Evolutionary conservation across 768 basidiomycete species (phyloP), one percentile per base, ranked within the genome.

Genomic region (Hypholoma sublateritium): DNA sequence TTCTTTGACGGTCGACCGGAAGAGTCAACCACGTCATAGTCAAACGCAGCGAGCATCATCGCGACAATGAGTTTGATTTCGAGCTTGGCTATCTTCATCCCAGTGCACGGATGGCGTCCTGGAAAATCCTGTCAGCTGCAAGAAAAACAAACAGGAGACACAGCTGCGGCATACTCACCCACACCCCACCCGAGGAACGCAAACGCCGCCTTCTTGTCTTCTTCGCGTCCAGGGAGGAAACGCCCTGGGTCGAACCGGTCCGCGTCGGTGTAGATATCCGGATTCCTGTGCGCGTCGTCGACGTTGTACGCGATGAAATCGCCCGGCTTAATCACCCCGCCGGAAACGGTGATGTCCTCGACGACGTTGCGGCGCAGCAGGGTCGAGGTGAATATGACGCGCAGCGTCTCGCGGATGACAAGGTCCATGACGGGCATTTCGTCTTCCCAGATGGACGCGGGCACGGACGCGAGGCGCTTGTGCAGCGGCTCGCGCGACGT

Each of bases 21-120:
- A 25, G 55, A 57, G 57, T 77, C 72, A 16, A 77, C 72, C 34
- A 71, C 32, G n/a, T 68, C 65, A 52, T 64, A 74, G 0, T 74
- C 68, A 57, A 66, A 77, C n/a, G 62, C 69, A 13, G 60, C 55
- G 4, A 75, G 59, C 50, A 77, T 68, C n/a, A 72, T 44, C 9
- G 71, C 71, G 13, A 73, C 43, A 21, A 75, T 69, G 19, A 72
- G 52, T 59, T 76, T 76, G 41, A 76, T 69, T 54, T 76, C 74
- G n/a, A 76, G 58, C 62, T 74, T 74, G 3, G 75, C 75, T n/a
- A 72, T 62, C 56, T 67, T 70, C 69, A 74, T 72, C 12, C 76
- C 76, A 25, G 70, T 62, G 56, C 76, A 77, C 1, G 74, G 73
- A 59, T 76, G 76, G 9, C 75, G 72, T 36, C 75, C 75, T 74